phyloP scores from a whole-genome alignment of 106 monocot species.

The Apostasia shenzhenica region DNA sequence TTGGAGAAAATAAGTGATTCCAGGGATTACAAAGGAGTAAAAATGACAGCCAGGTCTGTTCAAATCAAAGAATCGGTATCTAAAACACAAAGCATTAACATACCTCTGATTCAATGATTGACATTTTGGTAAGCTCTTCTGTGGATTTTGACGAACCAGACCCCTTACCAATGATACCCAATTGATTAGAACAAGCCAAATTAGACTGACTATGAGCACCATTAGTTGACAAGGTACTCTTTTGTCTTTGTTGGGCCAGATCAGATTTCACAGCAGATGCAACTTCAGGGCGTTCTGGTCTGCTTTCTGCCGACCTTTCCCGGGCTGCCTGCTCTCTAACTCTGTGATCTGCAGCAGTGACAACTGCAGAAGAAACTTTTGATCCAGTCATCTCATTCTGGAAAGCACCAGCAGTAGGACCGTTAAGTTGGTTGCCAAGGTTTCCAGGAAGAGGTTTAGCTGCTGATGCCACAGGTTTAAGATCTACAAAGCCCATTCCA shows the following conservation, averaged over 20 bases:
- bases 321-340: slow-evolving; percentile 44
- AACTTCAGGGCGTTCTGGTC: slow-evolving; percentile 50
- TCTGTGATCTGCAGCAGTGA: slow-evolving; percentile 22
- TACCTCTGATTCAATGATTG: slow-evolving; percentile 63
- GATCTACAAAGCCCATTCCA: slow-evolving; percentile 79
- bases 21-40: too few species aligned
- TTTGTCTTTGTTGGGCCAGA: slow-evolving; percentile 28
- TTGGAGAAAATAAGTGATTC: too few species aligned
- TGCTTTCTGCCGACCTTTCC: slow-evolving; percentile 47
- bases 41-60: too few species aligned
- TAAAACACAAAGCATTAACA: background rate
- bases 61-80: too few species aligned
- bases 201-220: slow-evolving; percentile 19
- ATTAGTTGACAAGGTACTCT: slow-evolving; percentile 19
- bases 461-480: slow-evolving; percentile 47
- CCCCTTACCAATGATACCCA: slow-evolving; percentile 22
- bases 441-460: slow-evolving; percentile 38
- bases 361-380: slow-evolving; percentile 22
- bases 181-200: slow-evolving; percentile 1
- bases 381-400: slow-evolving; percentile 21
- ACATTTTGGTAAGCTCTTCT: slow-evolving; percentile 39
- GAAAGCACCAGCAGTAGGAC: slow-evolving; percentile 8
- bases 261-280: slow-evolving; percentile 21
- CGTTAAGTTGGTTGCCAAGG: slow-evolving; percentile 14
- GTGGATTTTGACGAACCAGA: slow-evolving; percentile 24